Percentiles rank a stretch among this genome's conserved stretches.
Conservation (phyloP, 2,329 filamentous ascomycete species). For the Xylariaceae sp. region DNA sequence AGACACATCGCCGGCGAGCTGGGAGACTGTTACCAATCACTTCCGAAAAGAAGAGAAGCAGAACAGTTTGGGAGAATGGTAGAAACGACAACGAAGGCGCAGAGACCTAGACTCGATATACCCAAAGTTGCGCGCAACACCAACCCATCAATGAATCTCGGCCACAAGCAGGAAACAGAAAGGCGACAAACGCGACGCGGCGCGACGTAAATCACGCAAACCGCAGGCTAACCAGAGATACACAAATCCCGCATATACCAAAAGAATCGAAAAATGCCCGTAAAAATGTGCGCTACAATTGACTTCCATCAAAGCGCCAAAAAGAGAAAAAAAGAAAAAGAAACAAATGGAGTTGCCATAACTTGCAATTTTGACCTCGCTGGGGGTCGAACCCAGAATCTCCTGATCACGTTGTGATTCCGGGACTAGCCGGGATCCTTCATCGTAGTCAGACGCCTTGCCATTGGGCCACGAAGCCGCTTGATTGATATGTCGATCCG, state of each 20-base stretch:
- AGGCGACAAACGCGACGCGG: background rate
- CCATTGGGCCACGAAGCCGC: slow-evolving; percentile 35
- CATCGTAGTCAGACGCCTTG: slow-evolving; percentile 44
- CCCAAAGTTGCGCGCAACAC: background rate
- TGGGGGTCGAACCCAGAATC: slow-evolving; percentile 17
- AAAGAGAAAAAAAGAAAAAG: background rate
- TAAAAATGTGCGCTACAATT: too few relatives aligned
- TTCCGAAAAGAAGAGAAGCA: background rate
- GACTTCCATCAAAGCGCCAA: too few relatives aligned
- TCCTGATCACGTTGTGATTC: slow-evolving; percentile 1
- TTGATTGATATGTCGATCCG: background rate
- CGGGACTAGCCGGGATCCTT: background rate
- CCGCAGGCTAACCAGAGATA: too few relatives aligned
- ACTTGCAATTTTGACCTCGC: slow-evolving; percentile 7
- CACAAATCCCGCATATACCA: too few relatives aligned
- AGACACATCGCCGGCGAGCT: background rate
- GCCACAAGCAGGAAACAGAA: background rate
- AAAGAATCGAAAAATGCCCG: too few relatives aligned
- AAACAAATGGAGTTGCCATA: background rate
- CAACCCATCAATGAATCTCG: background rate
- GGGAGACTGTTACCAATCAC: background rate
- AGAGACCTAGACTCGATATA: background rate
- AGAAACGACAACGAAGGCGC: background rate
- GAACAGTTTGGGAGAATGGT: background rate
- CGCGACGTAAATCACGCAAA: background rate